Evolutionary conservation across 2,329 filamentous ascomycete genomes (phyloP), one percentile per base, ranked within the genome.

Genomic region (Stagonosporopsis cucurbitacearum): DNA sequence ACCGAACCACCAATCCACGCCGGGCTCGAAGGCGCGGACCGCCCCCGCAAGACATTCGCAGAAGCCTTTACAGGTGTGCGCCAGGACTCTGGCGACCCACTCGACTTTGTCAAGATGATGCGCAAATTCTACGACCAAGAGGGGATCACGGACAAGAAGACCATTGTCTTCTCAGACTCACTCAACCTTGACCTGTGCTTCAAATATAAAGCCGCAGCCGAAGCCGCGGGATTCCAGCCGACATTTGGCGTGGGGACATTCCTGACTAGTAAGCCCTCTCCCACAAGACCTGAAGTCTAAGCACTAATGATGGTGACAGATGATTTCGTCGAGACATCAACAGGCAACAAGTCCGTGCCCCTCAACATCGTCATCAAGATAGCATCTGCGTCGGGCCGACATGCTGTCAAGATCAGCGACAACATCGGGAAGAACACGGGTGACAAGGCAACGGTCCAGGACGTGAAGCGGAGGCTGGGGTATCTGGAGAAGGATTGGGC

Each of bases 321-420:
- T 70, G 95, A 99, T 75, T 99, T 95, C 73, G 80, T 79, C n/a
- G 86, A 89, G 62, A 79, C 84, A 58, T 86, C 82, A 32, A 90
- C 88, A 0, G 88, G 88, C 35, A 86, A 87, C 65, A 98, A 97
- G 77, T 97, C 93, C 0, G 86, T 88, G 15, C 95, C 95, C 0
- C 80, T 99, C 50, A 99, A 99, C 70, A 99, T 99, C 68, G 95
- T 99, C 65, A 97, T 99, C 79, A 99, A 99, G 79, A 84, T 99
- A 58, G 91, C 91, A 59, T 92, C 91, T 9, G 95, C 92, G 0
- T 86, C 82, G 13, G 93, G 93, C 6, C 85, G 88, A 42, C 86
- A 89, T 0, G 93, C 95, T 2, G 87, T 99, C 71, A 99, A 99
- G 81, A 91, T 99, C 64, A 97, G 87, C 66, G 83, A 82, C 75